These are phyloP conservation scores for Ascoidea asiatica DNA, from an alignment of 805 yeast genomes.

Conservation along the genomic window DNA sequence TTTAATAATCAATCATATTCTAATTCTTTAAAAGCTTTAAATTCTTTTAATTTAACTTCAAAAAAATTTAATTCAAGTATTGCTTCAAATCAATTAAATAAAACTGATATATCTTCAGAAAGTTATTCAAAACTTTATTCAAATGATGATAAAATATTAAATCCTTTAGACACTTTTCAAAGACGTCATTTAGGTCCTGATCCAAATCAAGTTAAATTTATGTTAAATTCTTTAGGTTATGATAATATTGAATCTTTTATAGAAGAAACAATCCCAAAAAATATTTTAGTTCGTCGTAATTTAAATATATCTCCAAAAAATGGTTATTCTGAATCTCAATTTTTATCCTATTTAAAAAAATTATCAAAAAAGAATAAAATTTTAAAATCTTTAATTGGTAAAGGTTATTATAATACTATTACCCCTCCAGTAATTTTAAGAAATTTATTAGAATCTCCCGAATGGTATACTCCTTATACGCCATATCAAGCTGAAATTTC, in stretches of 20 bases:
- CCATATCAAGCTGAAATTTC: conserved; percentile 98
- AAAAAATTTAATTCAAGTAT: conserved; percentile 13
- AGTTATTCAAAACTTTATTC: conserved; percentile 32
- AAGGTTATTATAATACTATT: conserved; percentile 85
- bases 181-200: conserved; percentile 87
- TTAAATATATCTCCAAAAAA: conserved; percentile 51
- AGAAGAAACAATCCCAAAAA: conserved; percentile 59
- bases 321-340: conserved; percentile 75
- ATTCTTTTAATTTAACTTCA: background rate
- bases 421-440: conserved; percentile 90
- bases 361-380: conserved; percentile 63
- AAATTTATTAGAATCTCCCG: conserved; percentile 84
- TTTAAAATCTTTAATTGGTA: conserved; percentile 72
- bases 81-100: conserved; percentile 11
- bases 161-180: conserved; percentile 65
- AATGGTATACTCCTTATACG: conserved; percentile 97
- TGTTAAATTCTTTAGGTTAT: conserved; percentile 59
- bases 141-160: conserved; percentile 10
- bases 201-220: conserved; percentile 42
- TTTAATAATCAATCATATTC: no score
- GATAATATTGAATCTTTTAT: conserved; percentile 59
- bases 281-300: conserved; percentile 56
- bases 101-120: conserved; percentile 42
- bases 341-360: conserved; percentile 51
- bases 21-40: no score